Conservation (phyloP, 228 moss, liverwort and hornwort species). For the Sphagnum fallax region DNA sequence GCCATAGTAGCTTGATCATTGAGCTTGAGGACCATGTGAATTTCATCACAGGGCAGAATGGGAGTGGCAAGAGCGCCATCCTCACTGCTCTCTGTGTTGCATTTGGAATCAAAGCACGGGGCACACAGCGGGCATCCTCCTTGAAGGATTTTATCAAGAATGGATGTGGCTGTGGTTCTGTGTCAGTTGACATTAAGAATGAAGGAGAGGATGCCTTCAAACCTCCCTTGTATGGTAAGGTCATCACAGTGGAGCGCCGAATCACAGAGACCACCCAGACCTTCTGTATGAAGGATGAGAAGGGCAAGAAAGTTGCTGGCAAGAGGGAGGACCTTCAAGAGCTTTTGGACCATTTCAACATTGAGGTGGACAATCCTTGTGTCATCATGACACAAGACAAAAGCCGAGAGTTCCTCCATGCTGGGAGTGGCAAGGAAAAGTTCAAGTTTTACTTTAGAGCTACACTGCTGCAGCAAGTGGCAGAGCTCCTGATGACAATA, state of each 20-base stretch:
- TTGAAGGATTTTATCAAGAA: conserved; percentile 92
- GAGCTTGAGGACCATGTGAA: conserved; percentile 78
- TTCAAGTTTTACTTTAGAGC: conserved; percentile 88
- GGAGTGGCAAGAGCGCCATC: conserved; percentile 98
- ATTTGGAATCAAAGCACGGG: conserved; percentile 89
- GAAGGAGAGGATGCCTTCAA: conserved; percentile 86
- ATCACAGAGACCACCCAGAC: conserved; percentile 51
- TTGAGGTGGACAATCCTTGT: conserved; percentile 98
- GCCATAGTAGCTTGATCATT: conserved; percentile 66
- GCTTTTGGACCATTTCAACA: conserved; percentile 90
- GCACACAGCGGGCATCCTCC: conserved; percentile 87
- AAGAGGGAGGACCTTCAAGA: conserved; percentile 80
- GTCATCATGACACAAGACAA: conserved; percentile 98
- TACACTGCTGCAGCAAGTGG: conserved; percentile 72
- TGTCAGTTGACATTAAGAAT: conserved; percentile 71
- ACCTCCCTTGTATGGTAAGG: conserved; percentile 61
- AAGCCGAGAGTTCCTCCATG: conserved; percentile 90
- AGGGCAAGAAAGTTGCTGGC: conserved; percentile 61
- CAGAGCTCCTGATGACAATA: conserved; percentile 48
- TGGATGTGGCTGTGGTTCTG: conserved; percentile 65
- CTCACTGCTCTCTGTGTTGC: conserved; percentile 94
- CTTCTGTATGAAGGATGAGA: conserved; percentile 62
- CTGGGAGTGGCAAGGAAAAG: conserved; percentile 79
- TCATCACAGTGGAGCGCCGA: conserved; percentile 72
- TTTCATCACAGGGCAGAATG: conserved; percentile 97